These are phyloP conservation scores for Sextonia rubra DNA, from an alignment of 164 flowering plant species.

Conservation along the genomic window DNA sequence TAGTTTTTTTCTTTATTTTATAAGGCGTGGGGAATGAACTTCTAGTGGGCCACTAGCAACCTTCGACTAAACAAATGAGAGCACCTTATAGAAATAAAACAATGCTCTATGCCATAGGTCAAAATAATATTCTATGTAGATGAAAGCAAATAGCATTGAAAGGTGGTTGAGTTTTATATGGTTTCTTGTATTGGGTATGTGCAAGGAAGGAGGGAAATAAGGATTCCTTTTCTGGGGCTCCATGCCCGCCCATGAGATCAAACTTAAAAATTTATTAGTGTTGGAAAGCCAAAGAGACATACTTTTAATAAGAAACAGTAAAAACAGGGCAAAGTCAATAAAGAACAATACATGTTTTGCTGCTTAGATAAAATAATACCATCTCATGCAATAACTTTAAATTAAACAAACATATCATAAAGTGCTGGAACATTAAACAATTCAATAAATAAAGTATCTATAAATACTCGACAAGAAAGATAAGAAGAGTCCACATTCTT, in stretches of 20 bases:
- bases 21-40: slow-evolving; percentile 4
- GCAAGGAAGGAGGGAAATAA: neutral
- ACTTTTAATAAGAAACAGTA: slow-evolving; percentile 6
- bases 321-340: neutral
- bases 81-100: too few species aligned
- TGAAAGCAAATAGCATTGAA: neutral
- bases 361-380: neutral
- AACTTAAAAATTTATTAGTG: slow-evolving; percentile 1
- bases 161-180: neutral
- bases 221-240: slow-evolving; percentile 8
- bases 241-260: neutral
- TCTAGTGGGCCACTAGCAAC: slow-evolving; percentile 4
- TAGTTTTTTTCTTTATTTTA: neutral
- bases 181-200: neutral
- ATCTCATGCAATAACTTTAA: slow-evolving; percentile 1
- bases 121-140: slow-evolving; percentile 2
- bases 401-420: neutral
- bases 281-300: slow-evolving; percentile 11
- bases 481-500: neutral
- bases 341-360: slow-evolving; percentile 9
- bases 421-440: neutral
- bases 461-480: neutral
- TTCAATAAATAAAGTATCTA: neutral
- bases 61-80: neutral
- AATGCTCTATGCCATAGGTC: slow-evolving; percentile 4